Evolutionary conservation across 495 filamentous ascomycete species (phyloP), one percentile per base, ranked within the genome.

Genomic region (Aspergillus avenaceus): DNA sequence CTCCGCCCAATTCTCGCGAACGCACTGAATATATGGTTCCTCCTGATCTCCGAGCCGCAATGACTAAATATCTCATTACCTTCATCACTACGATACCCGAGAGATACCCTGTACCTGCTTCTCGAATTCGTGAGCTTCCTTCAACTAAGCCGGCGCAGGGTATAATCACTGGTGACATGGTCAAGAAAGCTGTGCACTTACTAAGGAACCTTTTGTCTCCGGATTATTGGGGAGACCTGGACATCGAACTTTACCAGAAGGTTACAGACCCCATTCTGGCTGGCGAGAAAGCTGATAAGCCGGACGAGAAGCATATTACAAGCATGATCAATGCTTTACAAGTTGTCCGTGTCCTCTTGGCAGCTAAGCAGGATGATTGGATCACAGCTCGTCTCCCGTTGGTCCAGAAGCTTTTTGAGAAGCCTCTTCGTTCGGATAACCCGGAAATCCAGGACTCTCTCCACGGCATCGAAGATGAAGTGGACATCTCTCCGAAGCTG

Each of bases 21-120:
- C 76, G 76, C 44, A 68, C 71, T 2, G 87, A 92, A 38, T 91
- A 87, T 55, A 74, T 80, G 34, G 82, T 92, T 11, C 79, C 88
- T 41, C 58, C 75, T 6, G 61, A 78, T 12, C 81, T 87, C 28
- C 78, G 90, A 11, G 78, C 79, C 8, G 83, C 90, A 59, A 83
- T 97, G 70, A 80, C 96, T 36, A 95, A 91, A 61, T 97, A 97
- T 64, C 78, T 97, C 16, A 88, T 96, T 19, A 86, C 91, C 29
- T 96, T 96, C 65, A 96, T 97, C 59, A 90, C 89, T 6, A 84
- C 86, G 19, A 79, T 93, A n/a, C 85, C 82, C 40, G 91, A 93
- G 68, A 81, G 87, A 34, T 96, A 85, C 69, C 83, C 79, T 41
- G 81, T 87, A 25, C 83, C 83, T 5, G 85, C 87, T 11, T 77